A percentile compares a stretch with the other conserved stretches of the same genome.
These are phyloP conservation scores for Aspergillus ochraceus DNA, from an alignment of 2,329 filamentous ascomycete species.

Conservation along the genomic window DNA sequence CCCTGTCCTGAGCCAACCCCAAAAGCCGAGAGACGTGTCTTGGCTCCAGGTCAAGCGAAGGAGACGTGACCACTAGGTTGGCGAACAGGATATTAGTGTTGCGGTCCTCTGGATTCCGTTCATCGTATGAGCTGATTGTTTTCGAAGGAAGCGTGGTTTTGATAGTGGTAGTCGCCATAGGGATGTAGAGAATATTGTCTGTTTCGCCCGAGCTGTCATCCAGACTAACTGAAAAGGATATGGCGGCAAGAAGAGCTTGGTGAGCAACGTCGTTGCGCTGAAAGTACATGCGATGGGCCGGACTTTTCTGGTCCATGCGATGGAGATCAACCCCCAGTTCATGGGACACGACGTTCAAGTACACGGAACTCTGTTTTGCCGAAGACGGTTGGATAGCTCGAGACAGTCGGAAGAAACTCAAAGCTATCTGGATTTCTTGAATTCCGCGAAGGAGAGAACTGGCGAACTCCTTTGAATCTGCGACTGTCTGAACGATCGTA, in stretches of 20 bases:
- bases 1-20: slow-evolving; percentile 66
- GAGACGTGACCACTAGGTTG: slow-evolving; percentile 93
- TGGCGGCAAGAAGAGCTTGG: slow-evolving; percentile 85
- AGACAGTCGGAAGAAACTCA: slow-evolving; percentile 85
- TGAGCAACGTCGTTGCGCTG: slow-evolving; percentile 89
- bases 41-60: slow-evolving; percentile 88
- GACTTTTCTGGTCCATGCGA: slow-evolving; percentile 85
- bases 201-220: slow-evolving; percentile 86
- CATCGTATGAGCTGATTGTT: slow-evolving; percentile 75
- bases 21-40: slow-evolving; percentile 85
- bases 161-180: slow-evolving; percentile 94
- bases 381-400: slow-evolving; percentile 72
- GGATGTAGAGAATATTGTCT: slow-evolving; percentile 86
- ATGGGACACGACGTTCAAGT: slow-evolving; percentile 89
- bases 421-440: slow-evolving; percentile 92
- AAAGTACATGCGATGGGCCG: slow-evolving; percentile 98
- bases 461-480: slow-evolving; percentile 89
- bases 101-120: slow-evolving; percentile 72
- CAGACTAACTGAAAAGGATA: slow-evolving; percentile 88
- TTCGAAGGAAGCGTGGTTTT: slow-evolving; percentile 94
- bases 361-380: slow-evolving; percentile 67
- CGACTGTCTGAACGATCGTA: slow-evolving; percentile 75
- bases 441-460: slow-evolving; percentile 88
- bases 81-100: slow-evolving; percentile 97
- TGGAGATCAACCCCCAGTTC: slow-evolving; percentile 93